These are phyloP conservation scores for Sordaria brevicollis DNA, from an alignment of 495 filamentous ascomycete genomes.

Conservation along the genomic window DNA sequence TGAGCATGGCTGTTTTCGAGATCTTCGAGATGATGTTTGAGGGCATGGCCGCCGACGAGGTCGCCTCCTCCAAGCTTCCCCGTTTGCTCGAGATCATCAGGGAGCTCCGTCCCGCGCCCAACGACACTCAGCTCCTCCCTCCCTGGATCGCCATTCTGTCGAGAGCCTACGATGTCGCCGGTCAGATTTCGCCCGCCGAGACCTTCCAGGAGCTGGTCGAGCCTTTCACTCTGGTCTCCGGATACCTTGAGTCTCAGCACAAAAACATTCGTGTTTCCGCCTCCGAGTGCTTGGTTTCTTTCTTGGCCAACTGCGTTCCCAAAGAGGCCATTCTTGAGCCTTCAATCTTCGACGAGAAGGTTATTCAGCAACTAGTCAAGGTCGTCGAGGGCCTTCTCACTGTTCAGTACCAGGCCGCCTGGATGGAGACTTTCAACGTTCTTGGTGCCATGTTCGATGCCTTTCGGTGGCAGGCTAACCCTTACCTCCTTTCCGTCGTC, in stretches of 20 bases:
- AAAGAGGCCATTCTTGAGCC: constrained; percentile 69
- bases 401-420: constrained; percentile 86
- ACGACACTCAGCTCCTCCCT: constrained; percentile 84
- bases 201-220: constrained; percentile 82
- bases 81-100: constrained; percentile 74
- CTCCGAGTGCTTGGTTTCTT: constrained; percentile 88
- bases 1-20: constrained; percentile 91
- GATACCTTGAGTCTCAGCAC: constrained; percentile 74
- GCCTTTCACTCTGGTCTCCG: constrained; percentile 63
- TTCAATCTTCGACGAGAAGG: constrained; percentile 79
- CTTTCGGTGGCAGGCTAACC: constrained; percentile 72
- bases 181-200: constrained; percentile 72
- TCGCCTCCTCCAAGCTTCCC: constrained; percentile 79
- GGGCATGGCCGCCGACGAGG: constrained; percentile 68
- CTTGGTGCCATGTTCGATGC: constrained; percentile 77
- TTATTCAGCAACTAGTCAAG: constrained; percentile 62
- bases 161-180: constrained; percentile 85
- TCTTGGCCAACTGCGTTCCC: constrained; percentile 80
- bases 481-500: constrained; percentile 62
- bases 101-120: constrained; percentile 79
- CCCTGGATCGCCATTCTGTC: constrained; percentile 95
- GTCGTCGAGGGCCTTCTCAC: constrained; percentile 61
- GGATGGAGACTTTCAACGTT: constrained; percentile 91
- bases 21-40: constrained; percentile 94
- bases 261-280: constrained; percentile 89